Conservation (phyloP, 371 early-diverging fungal species). For the Rhizopus sp. region DNA sequence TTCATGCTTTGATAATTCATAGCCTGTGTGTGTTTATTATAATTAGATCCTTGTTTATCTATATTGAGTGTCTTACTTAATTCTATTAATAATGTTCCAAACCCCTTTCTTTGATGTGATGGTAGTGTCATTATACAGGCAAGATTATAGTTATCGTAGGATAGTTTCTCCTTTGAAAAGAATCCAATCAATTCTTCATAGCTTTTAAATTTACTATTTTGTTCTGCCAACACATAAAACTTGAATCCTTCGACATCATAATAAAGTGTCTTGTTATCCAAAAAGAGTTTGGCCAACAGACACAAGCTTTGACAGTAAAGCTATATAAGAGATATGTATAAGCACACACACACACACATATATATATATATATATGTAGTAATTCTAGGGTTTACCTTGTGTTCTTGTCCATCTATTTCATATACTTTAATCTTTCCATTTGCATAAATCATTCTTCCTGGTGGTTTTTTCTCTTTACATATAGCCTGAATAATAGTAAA, state of each 20-base stretch:
- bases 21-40: slow-evolving; percentile 50
- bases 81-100: slow-evolving; percentile 86
- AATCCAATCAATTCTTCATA: slow-evolving; percentile 63
- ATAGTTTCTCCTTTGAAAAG: slow-evolving; percentile 75
- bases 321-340: slow-evolving; percentile 37
- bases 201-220: slow-evolving; percentile 40
- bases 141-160: slow-evolving; percentile 81
- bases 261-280: slow-evolving; percentile 98
- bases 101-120: slow-evolving; percentile 84
- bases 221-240: slow-evolving; percentile 92
- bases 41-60: not conserved
- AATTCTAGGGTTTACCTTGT: slow-evolving; percentile 55
- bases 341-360: too few species aligned
- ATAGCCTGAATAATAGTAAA: slow-evolving; percentile 23
- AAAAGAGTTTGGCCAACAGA: slow-evolving; percentile 90
- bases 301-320: slow-evolving; percentile 96
- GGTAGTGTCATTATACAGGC: slow-evolving; percentile 89
- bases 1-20: slow-evolving; percentile 88
- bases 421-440: slow-evolving; percentile 78
- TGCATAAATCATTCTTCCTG: slow-evolving; percentile 89
- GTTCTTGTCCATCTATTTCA: slow-evolving; percentile 90
- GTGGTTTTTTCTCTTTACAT: slow-evolving; percentile 74
- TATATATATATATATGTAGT: too few species aligned
- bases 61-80: slow-evolving; percentile 57
- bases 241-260: slow-evolving; percentile 98